These are phyloP conservation scores for Schizothecium vesticola DNA, from an alignment of 495 filamentous ascomycete species.

Conservation along the genomic window DNA sequence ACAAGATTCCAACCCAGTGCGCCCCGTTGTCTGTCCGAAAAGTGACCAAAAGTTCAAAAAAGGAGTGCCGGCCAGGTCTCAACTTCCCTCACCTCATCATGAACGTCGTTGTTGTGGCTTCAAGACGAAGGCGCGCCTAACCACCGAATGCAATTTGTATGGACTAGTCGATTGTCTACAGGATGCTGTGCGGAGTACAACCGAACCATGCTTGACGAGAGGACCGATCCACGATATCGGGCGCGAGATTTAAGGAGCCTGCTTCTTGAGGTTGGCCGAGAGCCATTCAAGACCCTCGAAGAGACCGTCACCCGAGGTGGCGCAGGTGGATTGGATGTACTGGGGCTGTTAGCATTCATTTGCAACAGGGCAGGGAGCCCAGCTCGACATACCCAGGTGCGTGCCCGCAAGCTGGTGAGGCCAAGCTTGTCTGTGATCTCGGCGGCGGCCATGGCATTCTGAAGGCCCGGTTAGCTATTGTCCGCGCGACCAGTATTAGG, in stretches of 20 bases:
- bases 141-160: constrained; percentile 37
- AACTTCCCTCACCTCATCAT: constrained; percentile 19
- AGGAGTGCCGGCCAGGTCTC: constrained; percentile 25
- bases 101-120: constrained; percentile 22
- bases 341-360: constrained; percentile 30
- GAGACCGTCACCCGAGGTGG: constrained; percentile 97
- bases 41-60: constrained; percentile 34
- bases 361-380: not conserved
- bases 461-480: constrained; percentile 19
- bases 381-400: constrained; percentile 80
- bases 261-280: constrained; percentile 88
- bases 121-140: constrained; percentile 33
- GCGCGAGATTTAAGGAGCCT: constrained; percentile 59
- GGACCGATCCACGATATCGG: constrained; percentile 14
- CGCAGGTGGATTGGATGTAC: constrained; percentile 99
- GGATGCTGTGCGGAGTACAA: constrained; percentile 42
- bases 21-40: constrained; percentile 43
- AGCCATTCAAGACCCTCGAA: constrained; percentile 99
- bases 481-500: not conserved
- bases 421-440: constrained; percentile 99
- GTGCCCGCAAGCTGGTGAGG: constrained; percentile 94
- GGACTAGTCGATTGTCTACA: constrained; percentile 45
- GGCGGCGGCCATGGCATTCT: constrained; percentile 99
- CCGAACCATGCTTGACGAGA: constrained; percentile 40
- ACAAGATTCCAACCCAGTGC: constrained; percentile 45